These are phyloP conservation scores for Beauveria bassiana DNA, from an alignment of 2,329 filamentous ascomycete genomes.

Conservation along the genomic window DNA sequence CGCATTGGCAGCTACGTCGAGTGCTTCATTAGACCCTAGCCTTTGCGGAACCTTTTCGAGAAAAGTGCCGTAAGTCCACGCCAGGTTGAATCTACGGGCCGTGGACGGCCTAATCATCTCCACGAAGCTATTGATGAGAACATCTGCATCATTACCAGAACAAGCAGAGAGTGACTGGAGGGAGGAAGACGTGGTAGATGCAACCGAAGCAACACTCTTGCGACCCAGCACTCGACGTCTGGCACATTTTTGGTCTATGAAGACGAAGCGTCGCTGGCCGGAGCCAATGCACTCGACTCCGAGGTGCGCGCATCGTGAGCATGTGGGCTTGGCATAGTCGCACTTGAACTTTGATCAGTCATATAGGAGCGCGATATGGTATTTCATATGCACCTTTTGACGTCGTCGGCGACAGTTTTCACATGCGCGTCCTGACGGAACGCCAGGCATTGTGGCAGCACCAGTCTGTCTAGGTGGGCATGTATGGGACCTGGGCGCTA, in stretches of 20 bases:
- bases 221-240: background rate
- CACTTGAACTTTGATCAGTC: slow-evolving; percentile 1
- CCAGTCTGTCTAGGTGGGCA: background rate
- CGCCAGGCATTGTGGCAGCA: background rate
- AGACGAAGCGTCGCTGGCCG: slow-evolving; percentile 7
- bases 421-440: slow-evolving; percentile 5
- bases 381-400: slow-evolving; percentile 6
- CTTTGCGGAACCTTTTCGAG: background rate
- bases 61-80: slow-evolving; percentile 4
- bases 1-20: slow-evolving; percentile 1
- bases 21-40: background rate
- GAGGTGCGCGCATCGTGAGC: slow-evolving; percentile 2
- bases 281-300: slow-evolving; percentile 6
- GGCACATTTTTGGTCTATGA: slow-evolving; percentile 5
- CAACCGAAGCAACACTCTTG: background rate
- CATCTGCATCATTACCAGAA: background rate
- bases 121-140: background rate
- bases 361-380: background rate
- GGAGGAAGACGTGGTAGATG: background rate
- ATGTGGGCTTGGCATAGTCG: slow-evolving; percentile 3
- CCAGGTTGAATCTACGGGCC: slow-evolving; percentile 4
- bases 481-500: background rate
- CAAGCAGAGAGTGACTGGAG: background rate
- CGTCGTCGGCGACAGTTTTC: slow-evolving; percentile 7
- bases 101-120: slow-evolving; percentile 1